Evolutionary conservation across 2,329 filamentous ascomycete species (phyloP).

Genomic region (Emmonsia crescens): DNA sequence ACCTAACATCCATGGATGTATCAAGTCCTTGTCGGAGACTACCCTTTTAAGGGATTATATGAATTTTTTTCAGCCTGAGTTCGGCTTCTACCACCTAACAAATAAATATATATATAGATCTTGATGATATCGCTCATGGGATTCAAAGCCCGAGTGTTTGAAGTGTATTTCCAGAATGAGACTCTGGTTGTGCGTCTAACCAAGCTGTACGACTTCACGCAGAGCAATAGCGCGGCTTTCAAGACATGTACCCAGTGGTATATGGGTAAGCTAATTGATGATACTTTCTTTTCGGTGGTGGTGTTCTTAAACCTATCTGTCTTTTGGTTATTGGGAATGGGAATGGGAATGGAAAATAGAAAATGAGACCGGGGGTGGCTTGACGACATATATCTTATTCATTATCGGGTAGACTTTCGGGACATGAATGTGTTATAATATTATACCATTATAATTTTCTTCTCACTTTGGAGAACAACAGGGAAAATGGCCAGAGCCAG

Average conservation of each 20-base stretch:
- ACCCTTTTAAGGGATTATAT: too few relatives aligned
- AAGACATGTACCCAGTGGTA: constrained; percentile 3
- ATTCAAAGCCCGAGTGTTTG: constrained; percentile 10
- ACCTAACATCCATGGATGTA: too few relatives aligned
- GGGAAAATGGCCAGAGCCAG: neutral
- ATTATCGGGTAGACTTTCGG: neutral
- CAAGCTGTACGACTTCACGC: constrained; percentile 7
- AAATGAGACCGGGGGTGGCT: too few relatives aligned
- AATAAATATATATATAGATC: constrained; percentile 7
- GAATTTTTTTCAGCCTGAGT: too few relatives aligned
- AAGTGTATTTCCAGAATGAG: constrained; percentile 11
- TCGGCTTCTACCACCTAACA: too few relatives aligned
- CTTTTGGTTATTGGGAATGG: neutral
- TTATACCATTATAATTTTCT: neutral
- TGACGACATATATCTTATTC: neutral
- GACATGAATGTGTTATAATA: neutral
- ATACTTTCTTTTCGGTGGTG: neutral
- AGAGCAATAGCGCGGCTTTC: neutral
- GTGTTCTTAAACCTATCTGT: neutral
- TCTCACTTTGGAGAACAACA: neutral
- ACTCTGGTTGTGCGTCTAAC: constrained; percentile 10
- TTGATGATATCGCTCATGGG: constrained; percentile 14
- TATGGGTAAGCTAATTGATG: constrained; percentile 1
- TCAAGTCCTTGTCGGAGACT: too few relatives aligned
- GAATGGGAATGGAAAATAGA: neutral